Percentiles rank a stretch among this genome's conserved stretches.
Conservation (phyloP, 768 basidiomycete genomes). For the Trametes cubensis region DNA sequence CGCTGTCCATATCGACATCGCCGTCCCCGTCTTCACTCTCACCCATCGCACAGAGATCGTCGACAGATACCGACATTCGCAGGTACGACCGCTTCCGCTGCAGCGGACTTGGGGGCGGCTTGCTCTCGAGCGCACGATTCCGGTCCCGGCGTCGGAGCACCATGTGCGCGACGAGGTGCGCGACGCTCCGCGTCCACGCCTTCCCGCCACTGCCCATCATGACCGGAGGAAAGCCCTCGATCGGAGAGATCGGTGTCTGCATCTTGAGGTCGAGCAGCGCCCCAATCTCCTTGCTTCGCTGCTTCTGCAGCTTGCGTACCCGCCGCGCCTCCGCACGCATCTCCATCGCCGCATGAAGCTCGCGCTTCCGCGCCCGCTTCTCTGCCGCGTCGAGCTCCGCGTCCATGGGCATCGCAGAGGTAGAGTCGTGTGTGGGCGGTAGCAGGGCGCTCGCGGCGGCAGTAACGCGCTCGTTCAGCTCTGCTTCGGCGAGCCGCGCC, state of each 20-base stretch:
- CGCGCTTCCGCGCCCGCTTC: slow-evolving; percentile 31
- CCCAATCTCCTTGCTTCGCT: slow-evolving; percentile 57
- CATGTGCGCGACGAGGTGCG: slow-evolving; percentile 52
- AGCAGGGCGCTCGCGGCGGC: slow-evolving; percentile 37
- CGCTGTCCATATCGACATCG: slow-evolving; percentile 7
- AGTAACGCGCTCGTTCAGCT: slow-evolving; percentile 34
- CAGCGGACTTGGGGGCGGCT: slow-evolving; percentile 30
- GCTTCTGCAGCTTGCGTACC: slow-evolving; percentile 53
- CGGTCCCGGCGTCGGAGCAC: slow-evolving; percentile 46
- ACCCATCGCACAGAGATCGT: slow-evolving; percentile 17
- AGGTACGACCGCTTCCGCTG: slow-evolving; percentile 37
- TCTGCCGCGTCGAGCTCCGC: slow-evolving; percentile 33
- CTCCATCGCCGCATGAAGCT: slow-evolving; percentile 41
- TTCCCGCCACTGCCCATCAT: slow-evolving; percentile 21
- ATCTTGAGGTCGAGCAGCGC: slow-evolving; percentile 60
- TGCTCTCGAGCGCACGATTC: slow-evolving; percentile 42
- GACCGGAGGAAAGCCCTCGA: slow-evolving; percentile 18
- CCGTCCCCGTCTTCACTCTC: not conserved
- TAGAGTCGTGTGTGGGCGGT: slow-evolving; percentile 29
- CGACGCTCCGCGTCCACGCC: slow-evolving; percentile 34
- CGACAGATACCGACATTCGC: slow-evolving; percentile 25
- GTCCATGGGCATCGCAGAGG: slow-evolving; percentile 37
- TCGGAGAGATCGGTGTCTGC: slow-evolving; percentile 31
- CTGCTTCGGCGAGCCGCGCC: slow-evolving; percentile 28
- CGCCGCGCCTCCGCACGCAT: slow-evolving; percentile 47